Evolutionary conservation across 2,329 filamentous ascomycete genomes (phyloP).

Genomic region (Zasmidium cellare): DNA sequence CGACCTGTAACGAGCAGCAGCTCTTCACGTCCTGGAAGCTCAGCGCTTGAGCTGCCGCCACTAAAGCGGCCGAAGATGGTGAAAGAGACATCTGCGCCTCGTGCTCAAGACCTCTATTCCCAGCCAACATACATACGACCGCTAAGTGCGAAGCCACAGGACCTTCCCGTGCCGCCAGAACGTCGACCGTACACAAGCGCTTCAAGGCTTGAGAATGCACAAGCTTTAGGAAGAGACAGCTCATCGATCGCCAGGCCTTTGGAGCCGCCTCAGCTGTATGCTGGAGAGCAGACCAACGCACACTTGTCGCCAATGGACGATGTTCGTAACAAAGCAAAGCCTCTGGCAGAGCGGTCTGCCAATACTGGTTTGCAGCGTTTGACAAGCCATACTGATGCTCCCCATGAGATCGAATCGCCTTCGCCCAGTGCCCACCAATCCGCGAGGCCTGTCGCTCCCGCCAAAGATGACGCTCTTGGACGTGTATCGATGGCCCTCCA

Average conservation of each 20-base stretch:
- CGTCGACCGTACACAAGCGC: neutral
- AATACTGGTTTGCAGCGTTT: slow-evolving; percentile 20
- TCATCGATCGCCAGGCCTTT: too few species aligned
- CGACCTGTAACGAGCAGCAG: neutral
- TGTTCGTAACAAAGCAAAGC: slow-evolving; percentile 9
- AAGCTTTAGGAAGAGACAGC: neutral
- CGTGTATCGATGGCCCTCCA: slow-evolving; percentile 9
- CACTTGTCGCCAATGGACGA: slow-evolving; percentile 16
- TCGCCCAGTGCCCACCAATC: slow-evolving; percentile 9
- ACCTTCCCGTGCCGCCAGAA: neutral
- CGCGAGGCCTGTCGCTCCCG: neutral
- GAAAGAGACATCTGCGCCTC: neutral
- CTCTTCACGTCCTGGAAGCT: slow-evolving; percentile 9
- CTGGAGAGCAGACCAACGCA: neutral
- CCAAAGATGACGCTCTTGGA: neutral
- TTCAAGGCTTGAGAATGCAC: neutral
- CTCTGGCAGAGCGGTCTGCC: slow-evolving; percentile 11
- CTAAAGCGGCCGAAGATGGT: slow-evolving; percentile 20
- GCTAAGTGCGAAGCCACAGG: neutral
- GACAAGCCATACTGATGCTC: slow-evolving; percentile 27
- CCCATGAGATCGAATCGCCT: slow-evolving; percentile 27
- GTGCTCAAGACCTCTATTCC: neutral
- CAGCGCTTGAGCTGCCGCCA: slow-evolving; percentile 33
- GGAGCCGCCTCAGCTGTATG: neutral
- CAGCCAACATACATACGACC: neutral